Evolutionary conservation across 768 basidiomycete species (phyloP), one percentile per base, ranked within the genome.

Genomic region (Phlebiopsis flavidoalba): DNA sequence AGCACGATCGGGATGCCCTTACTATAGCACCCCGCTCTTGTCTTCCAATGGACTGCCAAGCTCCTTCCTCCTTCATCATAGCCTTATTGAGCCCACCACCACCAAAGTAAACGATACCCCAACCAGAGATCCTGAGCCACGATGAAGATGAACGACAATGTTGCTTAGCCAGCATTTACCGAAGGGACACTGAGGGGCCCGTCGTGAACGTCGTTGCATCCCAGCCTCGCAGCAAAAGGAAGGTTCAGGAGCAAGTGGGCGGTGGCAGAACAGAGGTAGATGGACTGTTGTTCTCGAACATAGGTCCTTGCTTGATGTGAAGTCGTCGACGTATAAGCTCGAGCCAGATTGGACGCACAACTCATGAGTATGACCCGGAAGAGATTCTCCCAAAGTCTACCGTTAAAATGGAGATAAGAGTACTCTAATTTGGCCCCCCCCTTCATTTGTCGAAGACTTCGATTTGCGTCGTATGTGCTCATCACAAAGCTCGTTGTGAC

Each of bases 391-490:
- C 0, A 83, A 81, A 58, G 81, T 86, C 62, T 99, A 97, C 72
- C 86, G 91, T n/a, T 60, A 89, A 88, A 67, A 95, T 97, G 15
- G 95, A 98, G 74, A 99, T 99, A 68, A n/a, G 93, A 95, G 73
- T 99, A 99, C 71, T 95, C 93, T 43, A 95, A 69, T 99, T 99
- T 68, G 96, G 96, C 4, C n/a, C n/a, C n/a, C n/a, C n/a, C n/a
- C n/a, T n/a, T n/a, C n/a, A n/a, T n/a, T n/a, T n/a, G 93, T 98
- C 17, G 96, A 98, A 70, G 96, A 99, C 73, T 99, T 99, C 68
- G 97, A 99, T 99, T 99, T 68, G 96, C 83, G n/a, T n/a, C n/a
- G 95, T 93, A 70, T 59, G 81, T 71, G 12, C 0, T 14, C 17
- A 36, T 45, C 8, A 19, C 11, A 17, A 43, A 43, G n/a, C 8